A percentile compares a stretch with the other conserved stretches of the same genome.
Conservation (phyloP, 2,329 filamentous ascomycete genomes). For the Ophiostoma sp. region DNA sequence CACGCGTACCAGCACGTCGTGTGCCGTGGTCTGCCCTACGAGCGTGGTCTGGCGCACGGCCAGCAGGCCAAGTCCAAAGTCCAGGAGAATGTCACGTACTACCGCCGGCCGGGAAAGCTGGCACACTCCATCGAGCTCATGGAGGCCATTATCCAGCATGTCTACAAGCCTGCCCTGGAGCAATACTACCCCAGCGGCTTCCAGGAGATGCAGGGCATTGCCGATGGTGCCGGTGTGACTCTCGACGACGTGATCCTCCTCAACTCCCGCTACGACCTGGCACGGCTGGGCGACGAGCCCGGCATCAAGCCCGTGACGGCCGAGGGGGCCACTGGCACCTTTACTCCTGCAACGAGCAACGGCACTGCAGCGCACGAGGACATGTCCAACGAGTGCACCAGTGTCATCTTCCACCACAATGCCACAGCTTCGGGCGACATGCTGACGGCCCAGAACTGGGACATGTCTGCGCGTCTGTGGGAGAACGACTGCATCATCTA, state of each 20-base stretch:
- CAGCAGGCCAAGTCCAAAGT: conserved; percentile 27
- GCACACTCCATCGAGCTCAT: conserved; percentile 23
- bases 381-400: conserved; percentile 24
- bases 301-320: not conserved
- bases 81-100: conserved; percentile 27
- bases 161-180: conserved; percentile 28
- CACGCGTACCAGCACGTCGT: conserved; percentile 29
- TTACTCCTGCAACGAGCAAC: not conserved
- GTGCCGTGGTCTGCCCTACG: conserved; percentile 27
- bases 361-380: conserved; percentile 9
- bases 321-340: not conserved
- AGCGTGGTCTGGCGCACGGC: conserved; percentile 28
- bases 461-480: conserved; percentile 26
- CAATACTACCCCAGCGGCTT: conserved; percentile 25
- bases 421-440: conserved; percentile 19
- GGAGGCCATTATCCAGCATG: conserved; percentile 25
- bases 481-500: conserved; percentile 29
- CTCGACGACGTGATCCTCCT: conserved; percentile 28
- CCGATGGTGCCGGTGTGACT: conserved; percentile 27
- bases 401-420: conserved; percentile 22
- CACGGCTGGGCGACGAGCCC: conserved; percentile 21
- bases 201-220: conserved; percentile 27
- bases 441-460: conserved; percentile 25
- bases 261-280: conserved; percentile 29
- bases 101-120: conserved; percentile 28